Evolutionary conservation across 257 asterid species (phyloP).

Genomic region (Salvia miltiorrhiza): DNA sequence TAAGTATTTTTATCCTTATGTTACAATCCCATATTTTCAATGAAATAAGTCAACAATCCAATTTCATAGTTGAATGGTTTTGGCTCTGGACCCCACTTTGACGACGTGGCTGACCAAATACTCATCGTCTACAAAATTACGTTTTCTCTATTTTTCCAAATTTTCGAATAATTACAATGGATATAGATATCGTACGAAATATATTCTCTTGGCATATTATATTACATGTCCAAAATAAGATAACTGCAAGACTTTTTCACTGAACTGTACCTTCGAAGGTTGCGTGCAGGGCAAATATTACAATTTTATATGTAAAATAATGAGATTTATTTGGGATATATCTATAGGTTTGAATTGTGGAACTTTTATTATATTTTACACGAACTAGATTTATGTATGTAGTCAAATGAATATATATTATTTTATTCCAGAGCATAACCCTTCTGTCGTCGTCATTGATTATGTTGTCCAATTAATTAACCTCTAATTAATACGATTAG

Average conservation of each 20-base stretch:
- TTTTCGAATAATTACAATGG: too few relatives aligned
- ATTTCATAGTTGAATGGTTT: conserved; percentile 3
- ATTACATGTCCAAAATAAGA: neutral
- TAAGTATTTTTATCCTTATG: too few relatives aligned
- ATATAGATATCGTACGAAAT: too few relatives aligned
- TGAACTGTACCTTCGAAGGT: too few relatives aligned
- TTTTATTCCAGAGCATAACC: neutral
- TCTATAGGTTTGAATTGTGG: neutral
- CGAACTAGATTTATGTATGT: neutral
- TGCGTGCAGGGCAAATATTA: neutral
- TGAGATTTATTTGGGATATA: neutral
- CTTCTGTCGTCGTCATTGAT: neutral
- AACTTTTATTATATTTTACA: neutral
- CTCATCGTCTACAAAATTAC: neutral
- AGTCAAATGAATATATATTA: neutral
- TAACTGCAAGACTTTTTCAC: neutral
- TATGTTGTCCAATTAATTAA: neutral
- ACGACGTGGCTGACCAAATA: neutral
- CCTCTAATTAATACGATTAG: neutral
- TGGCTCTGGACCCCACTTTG: neutral
- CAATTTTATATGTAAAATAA: too few relatives aligned
- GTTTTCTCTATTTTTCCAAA: neutral
- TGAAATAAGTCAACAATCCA: neutral
- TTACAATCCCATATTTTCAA: too few relatives aligned
- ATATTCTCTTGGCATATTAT: too few relatives aligned